Evolutionary conservation across 371 early-diverging fungal genomes (phyloP).

Genomic region (Mucor piriformis): DNA sequence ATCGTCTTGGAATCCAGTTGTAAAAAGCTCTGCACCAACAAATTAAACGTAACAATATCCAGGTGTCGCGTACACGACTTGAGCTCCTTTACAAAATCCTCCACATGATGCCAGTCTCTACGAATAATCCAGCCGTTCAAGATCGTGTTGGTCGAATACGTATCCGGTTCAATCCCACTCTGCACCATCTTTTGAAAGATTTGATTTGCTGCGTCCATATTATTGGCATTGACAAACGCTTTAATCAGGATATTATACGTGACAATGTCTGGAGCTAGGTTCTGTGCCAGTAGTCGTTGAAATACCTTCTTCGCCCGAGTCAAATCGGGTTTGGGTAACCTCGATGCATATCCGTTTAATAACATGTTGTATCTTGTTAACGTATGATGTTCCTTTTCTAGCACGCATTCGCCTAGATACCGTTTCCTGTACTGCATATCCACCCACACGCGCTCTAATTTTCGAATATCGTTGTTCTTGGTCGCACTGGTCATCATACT

Average conservation of each 20-base stretch:
- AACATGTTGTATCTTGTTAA: slow-evolving; percentile 71
- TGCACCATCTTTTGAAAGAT: slow-evolving; percentile 31
- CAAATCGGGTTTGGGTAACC: slow-evolving; percentile 35
- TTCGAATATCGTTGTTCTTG: slow-evolving; percentile 27
- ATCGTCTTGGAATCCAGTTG: slow-evolving; percentile 28
- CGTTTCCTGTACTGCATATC: slow-evolving; percentile 35
- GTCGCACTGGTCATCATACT: slow-evolving; percentile 42
- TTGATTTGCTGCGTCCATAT: slow-evolving; percentile 49
- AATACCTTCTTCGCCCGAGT: slow-evolving; percentile 27
- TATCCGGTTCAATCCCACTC: slow-evolving; percentile 27
- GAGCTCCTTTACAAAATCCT: slow-evolving; percentile 26
- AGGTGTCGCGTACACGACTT: slow-evolving; percentile 2
- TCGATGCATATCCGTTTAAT: slow-evolving; percentile 73
- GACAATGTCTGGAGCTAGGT: slow-evolving; percentile 68
- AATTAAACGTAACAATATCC: slow-evolving; percentile 42
- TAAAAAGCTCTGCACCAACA: slow-evolving; percentile 42
- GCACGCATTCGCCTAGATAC: background rate
- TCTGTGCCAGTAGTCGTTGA: slow-evolving; percentile 35
- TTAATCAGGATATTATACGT: slow-evolving; percentile 84
- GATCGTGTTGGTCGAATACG: slow-evolving; percentile 35
- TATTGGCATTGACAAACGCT: slow-evolving; percentile 67
- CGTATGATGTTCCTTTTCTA: slow-evolving; percentile 45
- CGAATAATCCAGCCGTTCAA: slow-evolving; percentile 39
- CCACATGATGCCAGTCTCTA: slow-evolving; percentile 32
- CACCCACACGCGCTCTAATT: slow-evolving; percentile 33